A percentile compares a stretch with the other conserved stretches of the same genome.
These are phyloP conservation scores for Closterium sp. DNA, from an alignment of 139 green algal species.

Conservation along the genomic window DNA sequence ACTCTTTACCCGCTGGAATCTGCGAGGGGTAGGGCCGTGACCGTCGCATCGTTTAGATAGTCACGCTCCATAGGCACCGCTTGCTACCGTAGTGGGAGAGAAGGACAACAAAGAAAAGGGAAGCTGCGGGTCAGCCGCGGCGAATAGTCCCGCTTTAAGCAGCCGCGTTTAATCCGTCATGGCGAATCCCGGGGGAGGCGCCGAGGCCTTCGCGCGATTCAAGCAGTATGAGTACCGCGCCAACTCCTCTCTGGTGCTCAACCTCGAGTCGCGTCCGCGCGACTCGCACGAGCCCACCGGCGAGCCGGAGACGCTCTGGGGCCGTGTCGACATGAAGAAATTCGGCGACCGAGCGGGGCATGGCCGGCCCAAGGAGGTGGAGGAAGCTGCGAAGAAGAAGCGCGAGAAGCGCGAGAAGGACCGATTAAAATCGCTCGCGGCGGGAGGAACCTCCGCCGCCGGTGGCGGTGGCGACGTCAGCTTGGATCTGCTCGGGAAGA, in stretches of 20 bases:
- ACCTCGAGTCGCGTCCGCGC: slow-evolving; percentile 77
- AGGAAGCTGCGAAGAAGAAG: slow-evolving; percentile 58
- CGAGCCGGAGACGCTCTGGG: slow-evolving; percentile 52
- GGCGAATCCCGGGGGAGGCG: slow-evolving; percentile 43
- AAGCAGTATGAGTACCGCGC: slow-evolving; percentile 97
- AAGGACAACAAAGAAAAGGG: too few species aligned
- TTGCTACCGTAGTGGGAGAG: too few species aligned
- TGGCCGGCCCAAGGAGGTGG: slow-evolving; percentile 63
- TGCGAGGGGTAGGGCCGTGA: too few species aligned
- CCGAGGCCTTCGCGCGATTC: slow-evolving; percentile 76
- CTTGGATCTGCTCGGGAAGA: not conserved
- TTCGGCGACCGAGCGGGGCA: slow-evolving; percentile 87
- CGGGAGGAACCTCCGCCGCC: not conserved
- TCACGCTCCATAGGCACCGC: too few species aligned
- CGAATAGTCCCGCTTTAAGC: too few species aligned
- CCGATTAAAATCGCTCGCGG: not conserved
- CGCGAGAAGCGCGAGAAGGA: slow-evolving; percentile 29
- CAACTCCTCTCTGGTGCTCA: slow-evolving; percentile 97
- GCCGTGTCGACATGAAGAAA: slow-evolving; percentile 56
- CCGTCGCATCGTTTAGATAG: too few species aligned
- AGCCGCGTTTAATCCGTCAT: not conserved
- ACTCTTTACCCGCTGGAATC: too few species aligned
- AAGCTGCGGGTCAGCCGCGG: too few species aligned
- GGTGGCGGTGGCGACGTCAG: not conserved
- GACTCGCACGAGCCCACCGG: slow-evolving; percentile 81